A percentile compares a stretch with the other conserved stretches of the same genome.
These are phyloP conservation scores for Kwoniella sp. DNA, from an alignment of 768 basidiomycete species.

Conservation along the genomic window DNA sequence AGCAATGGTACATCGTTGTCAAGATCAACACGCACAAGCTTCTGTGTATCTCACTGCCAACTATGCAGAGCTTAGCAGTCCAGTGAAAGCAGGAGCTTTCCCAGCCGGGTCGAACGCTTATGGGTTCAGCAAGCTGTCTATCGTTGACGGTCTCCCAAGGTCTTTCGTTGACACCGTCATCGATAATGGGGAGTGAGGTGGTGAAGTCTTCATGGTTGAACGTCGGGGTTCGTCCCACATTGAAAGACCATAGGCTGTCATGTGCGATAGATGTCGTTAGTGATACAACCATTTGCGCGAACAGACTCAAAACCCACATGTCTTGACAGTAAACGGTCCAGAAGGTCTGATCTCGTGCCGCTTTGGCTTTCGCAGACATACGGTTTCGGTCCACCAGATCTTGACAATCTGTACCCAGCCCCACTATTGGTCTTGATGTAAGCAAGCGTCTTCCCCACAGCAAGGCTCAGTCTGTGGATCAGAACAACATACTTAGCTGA, in stretches of 20 bases:
- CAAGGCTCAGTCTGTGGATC: neutral
- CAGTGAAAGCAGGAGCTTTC: conserved; percentile 1
- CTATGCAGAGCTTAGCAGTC: neutral
- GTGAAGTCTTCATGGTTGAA: neutral
- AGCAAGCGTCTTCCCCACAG: no score
- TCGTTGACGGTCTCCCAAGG: conserved; percentile 3
- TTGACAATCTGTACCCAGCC: neutral
- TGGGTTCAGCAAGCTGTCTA: neutral
- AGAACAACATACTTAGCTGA: neutral
- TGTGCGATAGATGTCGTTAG: neutral
- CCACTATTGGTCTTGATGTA: neutral
- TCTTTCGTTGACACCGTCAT: neutral
- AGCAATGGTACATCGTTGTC: neutral
- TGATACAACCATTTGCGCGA: neutral
- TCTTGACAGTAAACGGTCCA: conserved; percentile 13
- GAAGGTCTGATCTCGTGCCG: conserved; percentile 5
- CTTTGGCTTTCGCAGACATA: neutral
- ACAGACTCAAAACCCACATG: neutral
- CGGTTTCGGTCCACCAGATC: neutral
- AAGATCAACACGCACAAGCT: neutral
- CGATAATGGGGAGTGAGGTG: neutral
- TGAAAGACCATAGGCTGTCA: neutral
- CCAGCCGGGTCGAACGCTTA: neutral
- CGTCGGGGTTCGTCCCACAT: conserved; percentile 5
- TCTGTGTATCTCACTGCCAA: neutral